Conservation (phyloP, 1,139 yeast genomes). For the Yamadazyma triangularis region DNA sequence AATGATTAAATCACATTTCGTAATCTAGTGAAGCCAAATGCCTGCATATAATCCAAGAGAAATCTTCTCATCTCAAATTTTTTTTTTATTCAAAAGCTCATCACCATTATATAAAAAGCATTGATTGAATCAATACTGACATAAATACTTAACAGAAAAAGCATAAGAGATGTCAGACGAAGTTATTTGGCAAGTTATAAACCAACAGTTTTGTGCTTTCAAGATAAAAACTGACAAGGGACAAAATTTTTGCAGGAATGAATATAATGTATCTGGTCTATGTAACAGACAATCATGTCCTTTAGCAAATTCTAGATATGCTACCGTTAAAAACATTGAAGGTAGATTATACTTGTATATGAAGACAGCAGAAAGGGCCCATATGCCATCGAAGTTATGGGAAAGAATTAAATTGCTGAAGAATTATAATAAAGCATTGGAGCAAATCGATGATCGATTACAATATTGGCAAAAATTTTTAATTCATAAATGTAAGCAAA, state of each 20-base stretch:
- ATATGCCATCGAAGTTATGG: slow-evolving; percentile 91
- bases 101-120: background rate
- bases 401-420: slow-evolving; percentile 86
- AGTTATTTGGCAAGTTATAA: slow-evolving; percentile 88
- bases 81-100: slow-evolving; percentile 2
- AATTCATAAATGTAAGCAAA: slow-evolving; percentile 90
- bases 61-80: slow-evolving; percentile 2
- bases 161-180: slow-evolving; percentile 42
- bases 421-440: slow-evolving; percentile 81
- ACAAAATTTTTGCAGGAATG: slow-evolving; percentile 83
- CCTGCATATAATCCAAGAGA: background rate
- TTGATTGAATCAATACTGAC: no score
- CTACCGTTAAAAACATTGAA: slow-evolving; percentile 85
- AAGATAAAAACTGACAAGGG: slow-evolving; percentile 75
- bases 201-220: slow-evolving; percentile 86
- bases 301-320: slow-evolving; percentile 90
- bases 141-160: background rate
- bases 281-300: slow-evolving; percentile 95
- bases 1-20: no score
- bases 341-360: slow-evolving; percentile 88
- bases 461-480: slow-evolving; percentile 91
- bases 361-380: slow-evolving; percentile 97
- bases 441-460: slow-evolving; percentile 81
- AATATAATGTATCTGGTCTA: slow-evolving; percentile 84
- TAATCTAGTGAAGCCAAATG: no score